A percentile compares a stretch with the other conserved stretches of the same genome.
phyloP scores from a whole-genome alignment of 2,329 filamentous ascomycete species.

The Trichophyton rubrum region DNA sequence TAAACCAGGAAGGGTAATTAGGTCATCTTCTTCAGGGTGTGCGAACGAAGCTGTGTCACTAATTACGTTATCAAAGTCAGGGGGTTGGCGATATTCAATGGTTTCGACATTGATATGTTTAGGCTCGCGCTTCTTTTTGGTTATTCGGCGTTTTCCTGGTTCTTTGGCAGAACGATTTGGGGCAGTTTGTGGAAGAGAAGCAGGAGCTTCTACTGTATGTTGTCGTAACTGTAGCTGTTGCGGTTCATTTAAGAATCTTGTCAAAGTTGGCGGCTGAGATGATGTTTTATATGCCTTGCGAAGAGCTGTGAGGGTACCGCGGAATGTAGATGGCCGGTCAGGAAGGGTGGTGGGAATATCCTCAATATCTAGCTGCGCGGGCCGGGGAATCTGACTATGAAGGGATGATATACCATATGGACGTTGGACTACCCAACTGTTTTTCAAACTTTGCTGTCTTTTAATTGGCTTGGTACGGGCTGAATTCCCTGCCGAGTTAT shows the following conservation, averaged over 20 bases:
- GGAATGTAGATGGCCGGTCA: conserved; percentile 19
- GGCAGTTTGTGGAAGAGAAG: not conserved
- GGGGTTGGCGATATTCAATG: conserved; percentile 35
- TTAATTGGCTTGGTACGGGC: not conserved
- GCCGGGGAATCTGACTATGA: conserved; percentile 23
- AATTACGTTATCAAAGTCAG: conserved; percentile 13
- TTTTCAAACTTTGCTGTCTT: not conserved
- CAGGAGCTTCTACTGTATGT: not conserved
- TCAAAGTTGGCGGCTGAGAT: conserved; percentile 19
- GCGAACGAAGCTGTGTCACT: conserved; percentile 5
- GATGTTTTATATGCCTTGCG: conserved; percentile 21
- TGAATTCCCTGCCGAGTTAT: no score
- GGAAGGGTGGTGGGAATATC: conserved; percentile 11
- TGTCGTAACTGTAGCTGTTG: not conserved
- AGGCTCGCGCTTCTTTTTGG: conserved; percentile 29
- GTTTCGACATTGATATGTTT: conserved; percentile 36
- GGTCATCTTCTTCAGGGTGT: not conserved
- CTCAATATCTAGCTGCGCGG: conserved; percentile 24
- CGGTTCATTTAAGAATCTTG: conserved; percentile 24
- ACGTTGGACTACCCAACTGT: conserved; percentile 23
- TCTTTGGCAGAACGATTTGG: not conserved
- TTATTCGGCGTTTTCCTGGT: not conserved
- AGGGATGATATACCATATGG: conserved; percentile 27
- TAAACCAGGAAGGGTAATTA: conserved; percentile 27
- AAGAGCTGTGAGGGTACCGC: conserved; percentile 22